Evolutionary conservation across 306 rosid species (phyloP).

Genomic region (Dalbergia cochinchinensis): DNA sequence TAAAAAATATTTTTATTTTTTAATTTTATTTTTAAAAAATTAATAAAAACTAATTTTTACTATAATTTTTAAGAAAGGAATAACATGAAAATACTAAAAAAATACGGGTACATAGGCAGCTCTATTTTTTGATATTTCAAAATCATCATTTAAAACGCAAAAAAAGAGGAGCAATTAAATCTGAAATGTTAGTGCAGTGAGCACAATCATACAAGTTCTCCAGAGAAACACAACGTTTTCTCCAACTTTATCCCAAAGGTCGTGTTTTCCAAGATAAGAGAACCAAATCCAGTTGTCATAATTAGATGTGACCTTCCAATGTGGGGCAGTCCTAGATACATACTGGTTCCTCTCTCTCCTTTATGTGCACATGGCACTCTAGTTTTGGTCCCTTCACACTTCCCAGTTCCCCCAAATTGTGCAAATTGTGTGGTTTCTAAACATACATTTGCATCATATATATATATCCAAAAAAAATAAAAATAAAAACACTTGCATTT

Average conservation of each 20-base stretch:
- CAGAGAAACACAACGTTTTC: background rate
- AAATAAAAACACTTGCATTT: constrained; percentile 10
- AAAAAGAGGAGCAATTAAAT: background rate
- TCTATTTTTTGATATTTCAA: background rate
- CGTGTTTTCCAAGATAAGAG: constrained; percentile 52
- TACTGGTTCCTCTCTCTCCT: constrained; percentile 54
- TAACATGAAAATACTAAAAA: background rate
- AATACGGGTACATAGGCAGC: background rate
- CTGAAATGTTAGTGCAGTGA: no score
- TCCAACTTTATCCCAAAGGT: constrained; percentile 44
- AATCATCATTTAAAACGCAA: background rate
- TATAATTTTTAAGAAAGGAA: no score
- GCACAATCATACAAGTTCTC: no score
- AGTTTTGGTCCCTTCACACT: constrained; percentile 54
- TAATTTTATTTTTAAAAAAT: no score
- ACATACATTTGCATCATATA: constrained; percentile 17
- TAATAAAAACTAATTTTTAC: no score
- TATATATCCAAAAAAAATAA: no score
- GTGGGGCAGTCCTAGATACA: constrained; percentile 53
- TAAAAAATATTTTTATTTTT: no score
- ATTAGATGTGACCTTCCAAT: constrained; percentile 52
- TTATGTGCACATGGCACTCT: constrained; percentile 47
- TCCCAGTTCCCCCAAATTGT: constrained; percentile 45
- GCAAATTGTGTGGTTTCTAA: constrained; percentile 54
- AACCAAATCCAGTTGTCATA: constrained; percentile 52